Evolutionary conservation across 2,329 filamentous ascomycete genomes (phyloP).

Genomic region (Clonostachys rosea): DNA sequence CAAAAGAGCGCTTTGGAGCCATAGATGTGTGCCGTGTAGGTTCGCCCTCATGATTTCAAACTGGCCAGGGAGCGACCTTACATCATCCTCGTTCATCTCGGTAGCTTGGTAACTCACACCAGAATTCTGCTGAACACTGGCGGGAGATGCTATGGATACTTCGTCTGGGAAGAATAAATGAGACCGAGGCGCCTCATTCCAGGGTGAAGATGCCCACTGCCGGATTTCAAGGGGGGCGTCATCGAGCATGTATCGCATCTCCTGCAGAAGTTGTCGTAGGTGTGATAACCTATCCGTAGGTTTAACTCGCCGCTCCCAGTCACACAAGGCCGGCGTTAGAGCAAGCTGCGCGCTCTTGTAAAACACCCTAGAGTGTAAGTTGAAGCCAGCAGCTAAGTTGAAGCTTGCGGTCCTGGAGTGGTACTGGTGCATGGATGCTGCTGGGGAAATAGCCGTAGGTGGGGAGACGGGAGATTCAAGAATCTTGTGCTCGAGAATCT

Average conservation of each 20-base stretch:
- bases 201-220: not conserved
- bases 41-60: conserved; percentile 22
- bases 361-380: conserved; percentile 18
- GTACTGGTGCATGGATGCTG: conserved; percentile 3
- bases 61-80: conserved; percentile 5
- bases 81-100: not conserved
- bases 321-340: conserved; percentile 5
- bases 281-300: not conserved
- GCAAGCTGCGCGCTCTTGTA: conserved; percentile 8
- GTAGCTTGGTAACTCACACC: not conserved
- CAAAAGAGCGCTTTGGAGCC: conserved; percentile 25
- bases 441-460: not conserved
- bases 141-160: no score
- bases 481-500: conserved; percentile 14
- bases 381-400: conserved; percentile 19
- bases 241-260: conserved; percentile 21
- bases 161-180: no score
- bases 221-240: conserved; percentile 8
- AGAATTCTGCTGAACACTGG: not conserved
- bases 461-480: no score
- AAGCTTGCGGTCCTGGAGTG: conserved; percentile 1
- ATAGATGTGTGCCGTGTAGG: conserved; percentile 27
- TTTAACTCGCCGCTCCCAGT: not conserved
- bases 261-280: conserved; percentile 16
- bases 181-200: not conserved